Evolutionary conservation across 257 asterid genomes (phyloP), one percentile per base, ranked within the genome.

Genomic region (Gentiana dahurica): DNA sequence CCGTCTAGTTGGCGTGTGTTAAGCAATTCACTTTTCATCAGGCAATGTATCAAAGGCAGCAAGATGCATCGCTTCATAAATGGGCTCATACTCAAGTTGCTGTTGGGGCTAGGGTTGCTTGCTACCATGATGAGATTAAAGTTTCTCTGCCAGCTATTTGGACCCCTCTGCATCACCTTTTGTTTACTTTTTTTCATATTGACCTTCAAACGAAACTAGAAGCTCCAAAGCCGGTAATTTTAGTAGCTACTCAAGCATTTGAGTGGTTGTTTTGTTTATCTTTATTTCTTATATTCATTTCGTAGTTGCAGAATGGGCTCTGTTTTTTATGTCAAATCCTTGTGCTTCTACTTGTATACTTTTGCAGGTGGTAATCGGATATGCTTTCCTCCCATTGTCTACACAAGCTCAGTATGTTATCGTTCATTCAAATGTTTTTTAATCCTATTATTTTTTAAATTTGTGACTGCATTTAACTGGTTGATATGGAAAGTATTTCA

Each of bases 61-160:
- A 84, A 7, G 89, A 85, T 61, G 80, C 78, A 43, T 68, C 76
- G 49, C 90, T 81, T 76, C 82, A 85, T 66, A 85, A 79, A 69
- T 85, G 89, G 71, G 77, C 75, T 61, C 88, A 85, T 79, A 85
- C 99, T 66, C 99, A 92, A 77, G 87, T 92, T 71, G 94, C 97
- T 52, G 82, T 83, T 61, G 99, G 95, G 63, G 81, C 99, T 62
- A 83, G 91, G 83, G 80, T 79, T 62, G 89, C 95, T 61, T 81
- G 94, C 83, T 92, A 81, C 81, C 99, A 92, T 77, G 99, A 92
- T 67, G 99, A 92, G 70, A 75, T 92, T 48, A 92, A 92, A 83
- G 95, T 82, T 74, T 83, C 99, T 32, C 68, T 92, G 83, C 97
- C 98, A 64, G 86, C 94, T 66, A 79, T 84, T 65, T 88, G 97